Conservation (phyloP, 208 protist species). For the Trypanosoma caninum region DNA sequence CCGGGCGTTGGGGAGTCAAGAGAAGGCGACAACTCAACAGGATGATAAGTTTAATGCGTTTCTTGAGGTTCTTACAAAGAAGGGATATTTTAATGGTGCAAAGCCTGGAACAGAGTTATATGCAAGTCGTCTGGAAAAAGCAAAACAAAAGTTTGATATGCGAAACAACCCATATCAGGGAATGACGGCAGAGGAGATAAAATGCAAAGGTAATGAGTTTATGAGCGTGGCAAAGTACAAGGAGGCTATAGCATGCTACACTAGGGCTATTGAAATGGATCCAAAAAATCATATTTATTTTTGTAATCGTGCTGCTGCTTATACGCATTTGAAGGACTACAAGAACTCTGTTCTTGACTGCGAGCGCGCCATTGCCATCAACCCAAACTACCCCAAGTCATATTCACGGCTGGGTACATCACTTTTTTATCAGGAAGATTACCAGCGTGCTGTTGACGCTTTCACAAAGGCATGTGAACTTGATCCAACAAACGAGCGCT, state of each 20-base stretch:
- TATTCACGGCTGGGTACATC: slow-evolving; percentile 89
- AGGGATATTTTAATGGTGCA: slow-evolving; percentile 88
- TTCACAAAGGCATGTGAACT: slow-evolving; percentile 89
- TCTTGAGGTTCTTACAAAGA: slow-evolving; percentile 80
- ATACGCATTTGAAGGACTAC: slow-evolving; percentile 92
- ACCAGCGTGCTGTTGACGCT: slow-evolving; percentile 74
- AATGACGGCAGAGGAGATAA: slow-evolving; percentile 89
- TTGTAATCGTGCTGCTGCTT: slow-evolving; percentile 88
- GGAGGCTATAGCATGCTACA: slow-evolving; percentile 92
- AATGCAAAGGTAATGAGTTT: slow-evolving; percentile 91
- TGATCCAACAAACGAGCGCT: slow-evolving; percentile 89
- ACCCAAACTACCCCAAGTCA: slow-evolving; percentile 86
- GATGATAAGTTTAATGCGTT: slow-evolving; percentile 89
- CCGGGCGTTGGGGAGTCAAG: slow-evolving; percentile 41
- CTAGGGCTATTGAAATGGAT: slow-evolving; percentile 91
- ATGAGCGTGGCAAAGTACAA: slow-evolving; percentile 92
- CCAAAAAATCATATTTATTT: slow-evolving; percentile 88
- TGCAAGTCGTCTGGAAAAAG: slow-evolving; percentile 70
- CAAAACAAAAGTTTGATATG: slow-evolving; percentile 84
- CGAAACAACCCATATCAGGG: slow-evolving; percentile 91
- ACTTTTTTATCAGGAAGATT: slow-evolving; percentile 90
- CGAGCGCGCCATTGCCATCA: slow-evolving; percentile 84
- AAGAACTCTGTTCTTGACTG: slow-evolving; percentile 85
- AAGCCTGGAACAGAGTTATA: slow-evolving; percentile 78
- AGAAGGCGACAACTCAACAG: slow-evolving; percentile 45